phyloP scores from a whole-genome alignment of 768 basidiomycete genomes.

The Mycena crocata region DNA sequence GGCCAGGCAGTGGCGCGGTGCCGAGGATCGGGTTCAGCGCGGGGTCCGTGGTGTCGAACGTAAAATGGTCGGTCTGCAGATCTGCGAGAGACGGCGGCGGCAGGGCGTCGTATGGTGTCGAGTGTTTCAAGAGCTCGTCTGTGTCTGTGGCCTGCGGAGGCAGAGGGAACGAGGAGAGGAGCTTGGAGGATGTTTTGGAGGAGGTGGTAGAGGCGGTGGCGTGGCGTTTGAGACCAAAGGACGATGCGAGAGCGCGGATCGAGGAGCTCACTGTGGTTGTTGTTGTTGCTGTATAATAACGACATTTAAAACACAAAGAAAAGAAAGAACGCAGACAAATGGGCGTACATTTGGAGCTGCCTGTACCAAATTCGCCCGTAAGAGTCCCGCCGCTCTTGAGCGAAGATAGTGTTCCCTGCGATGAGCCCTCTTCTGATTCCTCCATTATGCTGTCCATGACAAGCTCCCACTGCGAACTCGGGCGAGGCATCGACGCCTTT shows the following conservation, averaged over 20 bases:
- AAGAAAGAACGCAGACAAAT: constrained; percentile 20
- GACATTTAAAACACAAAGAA: constrained; percentile 31
- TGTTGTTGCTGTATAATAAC: constrained; percentile 46
- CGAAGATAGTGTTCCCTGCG: constrained; percentile 62
- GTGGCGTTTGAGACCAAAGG: constrained; percentile 74
- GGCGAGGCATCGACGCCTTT: constrained; percentile 57
- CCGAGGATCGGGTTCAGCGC: constrained; percentile 42
- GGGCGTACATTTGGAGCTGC: constrained; percentile 68
- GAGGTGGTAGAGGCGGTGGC: constrained; percentile 36
- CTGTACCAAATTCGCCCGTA: constrained; percentile 80
- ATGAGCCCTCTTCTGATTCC: constrained; percentile 70
- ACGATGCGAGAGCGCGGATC: constrained; percentile 80
- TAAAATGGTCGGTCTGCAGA: constrained; percentile 61
- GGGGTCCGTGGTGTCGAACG: constrained; percentile 46
- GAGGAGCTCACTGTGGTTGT: constrained; percentile 77
- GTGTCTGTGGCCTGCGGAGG: constrained; percentile 25
- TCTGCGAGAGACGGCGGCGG: constrained; percentile 43
- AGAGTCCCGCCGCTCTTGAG: constrained; percentile 45
- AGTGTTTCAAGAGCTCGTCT: constrained; percentile 53
- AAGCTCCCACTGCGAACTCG: constrained; percentile 87
- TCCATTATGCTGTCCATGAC: constrained; percentile 84
- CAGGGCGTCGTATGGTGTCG: constrained; percentile 58
- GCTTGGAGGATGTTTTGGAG: constrained; percentile 35
- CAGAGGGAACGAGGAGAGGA: constrained; percentile 31
- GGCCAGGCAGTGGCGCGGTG: constrained; percentile 68